phyloP scores from a whole-genome alignment of 2,329 filamentous ascomycete genomes.

The Fusarium sp. region DNA sequence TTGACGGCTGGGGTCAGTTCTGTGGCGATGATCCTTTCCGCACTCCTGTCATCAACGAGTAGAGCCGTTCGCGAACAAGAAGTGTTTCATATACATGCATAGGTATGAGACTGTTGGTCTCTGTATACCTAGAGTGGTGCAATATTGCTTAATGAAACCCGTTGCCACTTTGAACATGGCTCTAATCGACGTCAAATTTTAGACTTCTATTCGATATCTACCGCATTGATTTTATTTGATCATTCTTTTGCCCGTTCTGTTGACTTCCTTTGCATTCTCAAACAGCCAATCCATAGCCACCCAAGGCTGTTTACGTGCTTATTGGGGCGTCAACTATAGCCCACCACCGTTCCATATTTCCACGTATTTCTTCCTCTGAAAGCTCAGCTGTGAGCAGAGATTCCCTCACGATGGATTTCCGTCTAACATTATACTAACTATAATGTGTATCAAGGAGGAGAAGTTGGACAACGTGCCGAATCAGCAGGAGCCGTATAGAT shows the following conservation, averaged over 20 bases:
- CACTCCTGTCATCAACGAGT: conserved; percentile 36
- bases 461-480: not conserved
- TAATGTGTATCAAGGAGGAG: not conserved
- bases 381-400: not conserved
- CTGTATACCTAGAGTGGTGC: not conserved
- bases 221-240: not conserved
- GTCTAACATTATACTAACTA: not conserved
- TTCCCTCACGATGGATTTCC: not conserved
- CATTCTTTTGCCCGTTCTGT: not conserved
- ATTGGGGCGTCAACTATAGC: not conserved
- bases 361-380: not conserved
- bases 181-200: not conserved
- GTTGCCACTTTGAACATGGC: not conserved
- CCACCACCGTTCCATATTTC: not conserved
- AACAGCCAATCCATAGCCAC: not conserved
- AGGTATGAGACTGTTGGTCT: not conserved
- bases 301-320: not conserved
- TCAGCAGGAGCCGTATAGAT: not conserved
- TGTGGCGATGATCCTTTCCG: conserved; percentile 40
- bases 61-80: not conserved
- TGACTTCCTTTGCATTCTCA: not conserved
- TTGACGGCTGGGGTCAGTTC: conserved; percentile 48
- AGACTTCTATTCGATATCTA: not conserved
- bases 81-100: not conserved
- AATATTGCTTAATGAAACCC: not conserved